Conservation (phyloP, 1,284 basidiomycete species). For the Trametes versicolor region DNA sequence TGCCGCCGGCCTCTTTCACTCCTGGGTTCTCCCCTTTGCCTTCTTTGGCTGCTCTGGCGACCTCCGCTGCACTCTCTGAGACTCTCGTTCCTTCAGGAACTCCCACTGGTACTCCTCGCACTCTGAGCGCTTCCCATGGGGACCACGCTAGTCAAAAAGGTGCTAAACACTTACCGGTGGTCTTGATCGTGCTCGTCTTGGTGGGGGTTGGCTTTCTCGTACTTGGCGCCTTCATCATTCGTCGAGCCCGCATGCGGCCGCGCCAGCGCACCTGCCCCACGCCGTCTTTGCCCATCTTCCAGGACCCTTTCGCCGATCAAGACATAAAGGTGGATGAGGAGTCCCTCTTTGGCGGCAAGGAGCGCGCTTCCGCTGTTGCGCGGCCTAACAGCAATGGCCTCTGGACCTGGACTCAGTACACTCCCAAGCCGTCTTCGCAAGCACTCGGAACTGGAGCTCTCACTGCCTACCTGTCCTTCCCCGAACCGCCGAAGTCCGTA, state of each 20-base stretch:
- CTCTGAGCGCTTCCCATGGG: conserved; percentile 28
- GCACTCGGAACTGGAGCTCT: background rate
- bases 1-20: conserved; percentile 12
- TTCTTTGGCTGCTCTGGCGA: conserved; percentile 29
- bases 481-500: conserved; percentile 4
- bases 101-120: conserved; percentile 20
- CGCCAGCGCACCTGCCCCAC: conserved; percentile 60
- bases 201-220: conserved; percentile 67
- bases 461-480: background rate
- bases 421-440: conserved; percentile 30
- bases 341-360: conserved; percentile 79
- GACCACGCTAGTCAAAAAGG: conserved; percentile 17
- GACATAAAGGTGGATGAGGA: conserved; percentile 56
- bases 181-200: conserved; percentile 64
- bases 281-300: conserved; percentile 76
- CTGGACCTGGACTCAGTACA: conserved; percentile 73
- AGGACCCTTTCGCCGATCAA: conserved; percentile 58
- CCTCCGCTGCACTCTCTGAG: conserved; percentile 24
- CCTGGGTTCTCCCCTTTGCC: conserved; percentile 42
- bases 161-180: conserved; percentile 47
- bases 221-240: conserved; percentile 60
- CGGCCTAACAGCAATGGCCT: conserved; percentile 53
- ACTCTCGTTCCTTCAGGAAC: conserved; percentile 23
- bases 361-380: conserved; percentile 57
- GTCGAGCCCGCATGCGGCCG: conserved; percentile 58